Conservation (phyloP, 2,329 filamentous ascomycete genomes). For the Phoma sp. region DNA sequence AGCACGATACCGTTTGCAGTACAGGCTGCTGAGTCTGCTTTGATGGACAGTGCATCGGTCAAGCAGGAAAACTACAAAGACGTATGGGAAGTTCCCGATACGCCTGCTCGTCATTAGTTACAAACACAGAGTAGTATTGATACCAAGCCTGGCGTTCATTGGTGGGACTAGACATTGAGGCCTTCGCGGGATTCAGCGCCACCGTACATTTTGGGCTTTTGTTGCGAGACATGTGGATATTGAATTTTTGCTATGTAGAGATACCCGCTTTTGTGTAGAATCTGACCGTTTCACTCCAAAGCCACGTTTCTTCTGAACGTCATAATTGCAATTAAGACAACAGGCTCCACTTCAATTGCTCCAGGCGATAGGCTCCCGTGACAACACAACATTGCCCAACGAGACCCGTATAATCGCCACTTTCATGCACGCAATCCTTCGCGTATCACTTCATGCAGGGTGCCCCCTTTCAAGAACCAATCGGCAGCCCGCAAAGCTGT, state of each 20-base stretch:
- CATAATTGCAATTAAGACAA: neutral
- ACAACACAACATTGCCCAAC: no score
- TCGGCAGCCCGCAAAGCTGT: conserved; percentile 3
- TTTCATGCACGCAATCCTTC: conserved; percentile 1
- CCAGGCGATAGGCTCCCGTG: no score
- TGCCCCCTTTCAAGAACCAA: conserved; percentile 2
- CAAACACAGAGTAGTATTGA: neutral
- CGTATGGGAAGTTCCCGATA: conserved; percentile 56
- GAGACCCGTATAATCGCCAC: conserved; percentile 12
- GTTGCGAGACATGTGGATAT: neutral
- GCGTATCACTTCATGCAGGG: conserved; percentile 13
- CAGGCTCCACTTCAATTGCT: neutral
- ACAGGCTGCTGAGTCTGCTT: no score
- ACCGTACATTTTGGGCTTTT: neutral
- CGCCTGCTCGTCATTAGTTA: conserved; percentile 37
- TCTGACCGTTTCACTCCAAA: no score
- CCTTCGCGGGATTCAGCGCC: neutral
- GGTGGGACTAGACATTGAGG: conserved; percentile 6
- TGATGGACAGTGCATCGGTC: neutral
- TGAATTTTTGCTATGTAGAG: conserved; percentile 8
- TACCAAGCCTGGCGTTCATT: conserved; percentile 9
- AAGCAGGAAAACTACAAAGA: conserved; percentile 20
- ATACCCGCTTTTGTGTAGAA: conserved; percentile 10
- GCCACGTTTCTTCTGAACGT: neutral
- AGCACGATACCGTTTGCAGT: conserved; percentile 44